Evolutionary conservation across 2,329 filamentous ascomycete species (phyloP), one percentile per base, ranked within the genome.

Genomic region (Aureobasidium zeae): DNA sequence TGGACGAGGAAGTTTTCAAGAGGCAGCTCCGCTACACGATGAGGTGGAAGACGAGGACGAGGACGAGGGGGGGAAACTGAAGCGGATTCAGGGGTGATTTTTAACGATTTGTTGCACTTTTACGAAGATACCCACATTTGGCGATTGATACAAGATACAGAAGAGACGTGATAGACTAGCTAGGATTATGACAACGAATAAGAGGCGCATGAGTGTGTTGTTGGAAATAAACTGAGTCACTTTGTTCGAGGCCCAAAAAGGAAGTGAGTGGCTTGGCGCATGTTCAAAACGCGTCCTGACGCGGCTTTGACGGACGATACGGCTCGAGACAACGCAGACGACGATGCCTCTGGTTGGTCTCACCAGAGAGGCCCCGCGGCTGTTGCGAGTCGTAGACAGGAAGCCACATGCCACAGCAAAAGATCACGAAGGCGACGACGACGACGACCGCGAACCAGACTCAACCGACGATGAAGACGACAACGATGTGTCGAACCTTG

Each of bases 1-100:
- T 52, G 70, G 70, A 2, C 21, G 15, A 34, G 21, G 28, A 21
- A 22, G 16, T 9, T 9, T n/a, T 16, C 39, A 28, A 20, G 29
- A 43, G n/a, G n/a, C n/a, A n/a, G n/a, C n/a, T 5, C 20, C 39
- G 12, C 20, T 22, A 15, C 13, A 34, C 30, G 29, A 30, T 29
- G 21, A 43, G 6, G 28, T 43, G 29, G 29, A 33, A 4, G 10
- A 34, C 10, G 39, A 24, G 4, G 22, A 34, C 2, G 16, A 13
- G 16, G 39, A 43, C n/a, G n/a, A n/a, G n/a, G 31, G 39, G 30
- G 21, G 30, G 20, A 2, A 33, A 43, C 39, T 43, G 30, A 34
- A 10, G 12, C 9, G 21, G 20, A 12, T 25, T 11, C 11, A 22
- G 6, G 22, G 9, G 4, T 21, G 3, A 8, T 3, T 20, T 34